Evolutionary conservation across 441 rosid species (phyloP).

Genomic region (Corymbia citriodora): DNA sequence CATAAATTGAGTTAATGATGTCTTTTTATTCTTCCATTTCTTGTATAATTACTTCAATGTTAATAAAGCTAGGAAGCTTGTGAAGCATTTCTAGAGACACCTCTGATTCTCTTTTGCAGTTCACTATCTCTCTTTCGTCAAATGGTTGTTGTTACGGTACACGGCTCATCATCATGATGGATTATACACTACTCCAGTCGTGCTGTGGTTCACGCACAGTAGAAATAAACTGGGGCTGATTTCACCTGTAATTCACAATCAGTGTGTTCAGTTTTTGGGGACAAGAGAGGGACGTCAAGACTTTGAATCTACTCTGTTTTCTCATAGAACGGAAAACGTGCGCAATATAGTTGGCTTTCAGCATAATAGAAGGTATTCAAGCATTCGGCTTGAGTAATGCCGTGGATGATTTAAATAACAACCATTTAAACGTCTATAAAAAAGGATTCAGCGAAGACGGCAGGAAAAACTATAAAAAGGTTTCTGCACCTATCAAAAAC

Average conservation of each 20-base stretch:
- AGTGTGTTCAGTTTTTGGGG: not conserved
- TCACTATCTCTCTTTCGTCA: not conserved
- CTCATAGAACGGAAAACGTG: not conserved
- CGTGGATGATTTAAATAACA: not conserved
- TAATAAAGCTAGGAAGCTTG: not conserved
- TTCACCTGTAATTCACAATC: not conserved
- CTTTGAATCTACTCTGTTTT: not conserved
- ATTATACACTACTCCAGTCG: not conserved
- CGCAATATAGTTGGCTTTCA: not conserved
- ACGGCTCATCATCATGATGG: not conserved
- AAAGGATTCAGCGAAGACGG: not conserved
- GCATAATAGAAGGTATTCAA: not conserved
- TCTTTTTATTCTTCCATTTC: not conserved
- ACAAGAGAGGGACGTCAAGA: not conserved
- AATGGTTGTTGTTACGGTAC: not conserved
- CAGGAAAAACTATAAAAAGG: not conserved
- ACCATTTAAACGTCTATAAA: not conserved
- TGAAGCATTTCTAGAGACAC: not conserved
- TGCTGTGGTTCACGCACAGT: not conserved
- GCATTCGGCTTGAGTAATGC: not conserved
- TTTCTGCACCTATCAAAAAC: not conserved
- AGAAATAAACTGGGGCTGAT: not conserved
- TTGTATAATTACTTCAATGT: not conserved
- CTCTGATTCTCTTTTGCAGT: not conserved
- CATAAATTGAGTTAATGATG: not conserved